Conservation (phyloP, 169 alveolate genomes). For the Cryptosporidium muris region DNA sequence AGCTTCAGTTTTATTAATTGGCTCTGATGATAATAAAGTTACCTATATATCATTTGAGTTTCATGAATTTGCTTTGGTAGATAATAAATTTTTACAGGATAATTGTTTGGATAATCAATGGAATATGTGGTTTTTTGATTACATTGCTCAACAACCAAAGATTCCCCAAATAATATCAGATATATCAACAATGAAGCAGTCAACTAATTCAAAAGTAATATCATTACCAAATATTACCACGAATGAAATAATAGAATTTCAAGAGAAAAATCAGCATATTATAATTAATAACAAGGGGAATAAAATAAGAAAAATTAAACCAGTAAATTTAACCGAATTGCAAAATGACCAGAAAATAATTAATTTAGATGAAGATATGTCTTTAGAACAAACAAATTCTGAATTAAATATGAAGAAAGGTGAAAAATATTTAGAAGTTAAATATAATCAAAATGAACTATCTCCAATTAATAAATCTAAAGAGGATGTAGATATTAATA, state of each 20-base stretch:
- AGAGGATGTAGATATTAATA: not conserved
- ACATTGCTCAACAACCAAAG: constrained; percentile 26
- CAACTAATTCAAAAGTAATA: not conserved
- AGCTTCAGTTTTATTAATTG: constrained; percentile 23
- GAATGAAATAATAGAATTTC: constrained; percentile 41
- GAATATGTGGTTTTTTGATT: constrained; percentile 48
- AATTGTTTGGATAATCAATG: not conserved
- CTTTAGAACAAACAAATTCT: not conserved
- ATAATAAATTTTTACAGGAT: not conserved
- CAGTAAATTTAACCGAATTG: constrained; percentile 39
- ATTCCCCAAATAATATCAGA: not conserved
- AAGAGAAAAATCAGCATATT: constrained; percentile 47
- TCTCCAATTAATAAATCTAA: not conserved
- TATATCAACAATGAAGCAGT: not conserved
- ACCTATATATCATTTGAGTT: constrained; percentile 34
- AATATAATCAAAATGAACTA: not conserved
- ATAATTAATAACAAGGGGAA: constrained; percentile 46
- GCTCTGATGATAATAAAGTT: constrained; percentile 66
- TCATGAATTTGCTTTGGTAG: constrained; percentile 43
- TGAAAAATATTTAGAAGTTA: not conserved
- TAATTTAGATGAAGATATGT: no score
- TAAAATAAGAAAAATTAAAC: constrained; percentile 56
- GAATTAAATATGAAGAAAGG: not conserved
- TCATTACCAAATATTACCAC: constrained; percentile 26
- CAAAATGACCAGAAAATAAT: not conserved